A percentile compares a stretch with the other conserved stretches of the same genome.
phyloP scores from a whole-genome alignment of 495 filamentous ascomycete genomes.

The Viridothelium virens region DNA sequence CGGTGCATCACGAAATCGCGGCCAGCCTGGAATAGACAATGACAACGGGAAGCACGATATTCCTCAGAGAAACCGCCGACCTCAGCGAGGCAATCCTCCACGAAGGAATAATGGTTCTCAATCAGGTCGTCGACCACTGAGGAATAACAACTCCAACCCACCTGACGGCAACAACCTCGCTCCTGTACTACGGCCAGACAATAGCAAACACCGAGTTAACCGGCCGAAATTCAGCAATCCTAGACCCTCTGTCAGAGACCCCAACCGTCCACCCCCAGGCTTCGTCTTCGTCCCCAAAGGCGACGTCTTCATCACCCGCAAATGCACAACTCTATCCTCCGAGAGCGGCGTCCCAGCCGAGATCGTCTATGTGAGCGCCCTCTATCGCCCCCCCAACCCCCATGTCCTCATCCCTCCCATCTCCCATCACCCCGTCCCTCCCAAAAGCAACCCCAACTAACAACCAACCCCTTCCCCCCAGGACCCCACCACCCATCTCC shows the following conservation, averaged over 20 bases:
- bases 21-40: too few species aligned
- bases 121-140: too few species aligned
- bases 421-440: background rate
- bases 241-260: background rate
- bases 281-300: slow-evolving; percentile 10
- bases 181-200: background rate
- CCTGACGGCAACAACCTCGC: too few species aligned
- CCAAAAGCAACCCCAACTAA: background rate
- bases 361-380: background rate
- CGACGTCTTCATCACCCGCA: slow-evolving; percentile 9
- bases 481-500: background rate
- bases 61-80: too few species aligned
- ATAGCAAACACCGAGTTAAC: background rate
- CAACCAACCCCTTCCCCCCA: background rate
- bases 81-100: too few species aligned
- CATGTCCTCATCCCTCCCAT: background rate
- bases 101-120: too few species aligned
- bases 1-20: too few species aligned
- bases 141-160: too few species aligned
- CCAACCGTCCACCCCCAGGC: background rate
- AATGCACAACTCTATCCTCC: background rate
- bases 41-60: too few species aligned
- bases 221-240: background rate
- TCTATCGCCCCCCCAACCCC: background rate
- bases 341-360: background rate